Evolutionary conservation across 1,284 basidiomycete species (phyloP), one percentile per base, ranked within the genome.

Genomic region (Jaminaea rosea): DNA sequence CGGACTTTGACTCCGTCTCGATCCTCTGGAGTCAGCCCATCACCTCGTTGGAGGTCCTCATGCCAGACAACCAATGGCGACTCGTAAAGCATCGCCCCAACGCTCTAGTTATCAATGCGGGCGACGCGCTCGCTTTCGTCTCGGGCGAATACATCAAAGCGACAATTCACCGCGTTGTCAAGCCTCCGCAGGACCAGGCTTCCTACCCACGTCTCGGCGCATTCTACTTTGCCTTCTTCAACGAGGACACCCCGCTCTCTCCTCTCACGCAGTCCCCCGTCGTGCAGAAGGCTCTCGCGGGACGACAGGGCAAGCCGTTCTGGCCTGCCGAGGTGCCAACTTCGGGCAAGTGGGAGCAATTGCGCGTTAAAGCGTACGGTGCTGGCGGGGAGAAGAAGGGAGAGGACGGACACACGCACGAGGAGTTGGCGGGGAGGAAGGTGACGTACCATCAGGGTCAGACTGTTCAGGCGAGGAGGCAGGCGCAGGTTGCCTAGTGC

Each of bases 1-100:
- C 75, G 28, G 76, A 77, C 50, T 77, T 76, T 55, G 76, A 77
- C 44, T 56, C 63, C 26, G 76, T 76, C 36, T 74, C 73, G 19
- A 67, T 76, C 45, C 72, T 77, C 34, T 77, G 76, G 71, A 72
- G 67, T 1, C 75, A 77, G 47, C 76, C 76, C 2, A 75, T 77
- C 56, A 75, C 75, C 0, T 73, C 70, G 17, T 67, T 77, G 15
- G 75, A 77, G 52, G 76, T 77, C 50, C 72, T 76, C 53, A 75
- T 74, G 56, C 66, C 66, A 1, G 75, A 77, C 47, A 73, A 77
- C 49, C 26, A 67, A 49, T 77, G 76, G 76, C 56, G 69, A 23
- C 69, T 76, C 19, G 76, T 75, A 15, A 74, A 75, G 34, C 75
- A 77, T 65, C 58, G 60, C 23, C 59, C 62, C 42, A 73, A 73